phyloP scores from a whole-genome alignment of 306 rosid species.

The Malus asiatica region DNA sequence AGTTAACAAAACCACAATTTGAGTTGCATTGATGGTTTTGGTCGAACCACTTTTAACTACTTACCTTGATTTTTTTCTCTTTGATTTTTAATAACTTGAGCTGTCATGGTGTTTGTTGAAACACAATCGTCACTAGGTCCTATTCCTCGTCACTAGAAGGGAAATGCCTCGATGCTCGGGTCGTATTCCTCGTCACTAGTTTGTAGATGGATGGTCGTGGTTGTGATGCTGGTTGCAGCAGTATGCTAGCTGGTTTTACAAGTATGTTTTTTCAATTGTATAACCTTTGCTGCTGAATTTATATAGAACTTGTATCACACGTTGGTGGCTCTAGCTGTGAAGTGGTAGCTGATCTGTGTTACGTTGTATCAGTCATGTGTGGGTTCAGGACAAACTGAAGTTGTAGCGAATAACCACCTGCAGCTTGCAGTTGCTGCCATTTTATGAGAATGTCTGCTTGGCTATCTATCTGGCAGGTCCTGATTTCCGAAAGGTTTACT shows the following conservation, averaged over 20 bases:
- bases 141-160: too few species aligned
- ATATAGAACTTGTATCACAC: conserved; percentile 47
- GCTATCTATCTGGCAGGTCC: conserved; percentile 12
- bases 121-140: background rate
- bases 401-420: too few species aligned
- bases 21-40: too few species aligned
- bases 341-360: conserved; percentile 45
- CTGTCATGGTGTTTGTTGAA: background rate
- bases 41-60: too few species aligned
- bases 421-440: conserved; percentile 45
- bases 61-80: background rate
- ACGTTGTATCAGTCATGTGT: conserved; percentile 30
- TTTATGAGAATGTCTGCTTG: conserved; percentile 28
- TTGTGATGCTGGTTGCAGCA: conserved; percentile 44
- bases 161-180: too few species aligned
- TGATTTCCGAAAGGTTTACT: conserved; percentile 7
- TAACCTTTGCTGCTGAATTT: conserved; percentile 46
- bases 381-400: background rate
- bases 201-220: conserved; percentile 68
- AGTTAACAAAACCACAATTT: too few species aligned
- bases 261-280: conserved; percentile 16
- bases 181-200: background rate
- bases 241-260: conserved; percentile 30
- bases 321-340: conserved; percentile 47
- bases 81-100: background rate